These are phyloP conservation scores for Aspergillus sclerotialis DNA, from an alignment of 2,329 filamentous ascomycete species.

Conservation along the genomic window DNA sequence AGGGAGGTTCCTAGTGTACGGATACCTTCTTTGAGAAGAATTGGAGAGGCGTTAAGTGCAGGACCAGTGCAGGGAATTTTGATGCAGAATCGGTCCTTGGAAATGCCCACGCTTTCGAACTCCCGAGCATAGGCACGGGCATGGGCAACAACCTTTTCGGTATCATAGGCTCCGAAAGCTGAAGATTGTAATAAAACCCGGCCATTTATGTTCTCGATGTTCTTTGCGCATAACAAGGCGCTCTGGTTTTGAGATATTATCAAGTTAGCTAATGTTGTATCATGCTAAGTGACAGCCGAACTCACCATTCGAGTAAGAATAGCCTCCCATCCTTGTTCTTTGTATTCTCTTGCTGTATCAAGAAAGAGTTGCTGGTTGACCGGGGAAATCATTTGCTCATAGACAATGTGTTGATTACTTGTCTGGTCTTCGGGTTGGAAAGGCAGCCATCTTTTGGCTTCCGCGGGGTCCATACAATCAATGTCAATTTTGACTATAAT, in stretches of 20 bases:
- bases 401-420: conserved; percentile 45
- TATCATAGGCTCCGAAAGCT: conserved; percentile 42
- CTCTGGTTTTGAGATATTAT: conserved; percentile 22
- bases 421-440: conserved; percentile 44
- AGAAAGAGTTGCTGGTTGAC: conserved; percentile 40
- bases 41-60: conserved; percentile 40
- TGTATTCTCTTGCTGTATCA: conserved; percentile 38
- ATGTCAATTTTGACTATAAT: conserved; percentile 49
- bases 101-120: conserved; percentile 40
- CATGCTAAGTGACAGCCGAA: not conserved
- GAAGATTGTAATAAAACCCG: conserved; percentile 45
- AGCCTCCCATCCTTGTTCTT: conserved; percentile 41
- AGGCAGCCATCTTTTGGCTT: conserved; percentile 39
- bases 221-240: conserved; percentile 43
- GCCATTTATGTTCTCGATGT: conserved; percentile 40
- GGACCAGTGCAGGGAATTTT: conserved; percentile 47
- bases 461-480: conserved; percentile 47
- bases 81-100: conserved; percentile 43
- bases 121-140: conserved; percentile 42
- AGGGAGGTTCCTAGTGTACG: conserved; percentile 43
- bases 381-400: conserved; percentile 39
- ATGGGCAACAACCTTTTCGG: conserved; percentile 39
- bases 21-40: conserved; percentile 40
- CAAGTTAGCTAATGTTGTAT: not conserved
- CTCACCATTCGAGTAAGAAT: conserved; percentile 43